Base-by-base conservation (phyloP, 129 eudicot genomes). In the Ambrosia trifida region DNA sequence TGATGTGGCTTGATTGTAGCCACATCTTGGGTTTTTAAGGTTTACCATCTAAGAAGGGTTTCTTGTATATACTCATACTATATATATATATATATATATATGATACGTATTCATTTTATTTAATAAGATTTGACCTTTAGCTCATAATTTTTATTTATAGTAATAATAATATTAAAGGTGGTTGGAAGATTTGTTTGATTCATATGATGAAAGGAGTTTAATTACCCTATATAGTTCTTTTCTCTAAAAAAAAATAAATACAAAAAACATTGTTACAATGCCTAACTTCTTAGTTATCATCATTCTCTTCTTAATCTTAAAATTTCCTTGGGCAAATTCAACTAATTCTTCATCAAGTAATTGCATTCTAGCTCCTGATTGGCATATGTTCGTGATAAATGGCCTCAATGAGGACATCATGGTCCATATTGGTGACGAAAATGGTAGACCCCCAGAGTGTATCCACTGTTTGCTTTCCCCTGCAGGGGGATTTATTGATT, bases 311-410 rank as follows among this genome's bases (percentile, higher is more conserved):
- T 62, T 35, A 24, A 62, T 16, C 46, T 38, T 14, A 7, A 33
- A 24, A 62, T 62, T 62, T 35, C 35, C 68, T 14, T 32, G 1
- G 9, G 47, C 14, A 32, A 0, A n/a, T 62, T 1, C 47, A 32
- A 60, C 47, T 32, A 35, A 35, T 33, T 36, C 68, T 2, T 60
- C 28, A 5, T 51, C 57, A 51, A 24, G 5, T 2, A 64, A 64
- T 14, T 64, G 50, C 68, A 7, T 64, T 2, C 18, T 17, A 8
- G 13, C 50, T 35, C 10, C 64, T 58, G 35, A 30, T 58, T 66
- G 71, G 57, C 71, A 66, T 28, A 28, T 24, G 40, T 66, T 44
- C 20, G 14, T 66, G 28, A 41, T 11, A 7, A 45, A 44, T 45
- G 71, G 56, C 13, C 28, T 66, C 13, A 16, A 11, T 41, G 71